phyloP scores from a whole-genome alignment of 169 alveolate species.

The Hepatocystis sp. region DNA sequence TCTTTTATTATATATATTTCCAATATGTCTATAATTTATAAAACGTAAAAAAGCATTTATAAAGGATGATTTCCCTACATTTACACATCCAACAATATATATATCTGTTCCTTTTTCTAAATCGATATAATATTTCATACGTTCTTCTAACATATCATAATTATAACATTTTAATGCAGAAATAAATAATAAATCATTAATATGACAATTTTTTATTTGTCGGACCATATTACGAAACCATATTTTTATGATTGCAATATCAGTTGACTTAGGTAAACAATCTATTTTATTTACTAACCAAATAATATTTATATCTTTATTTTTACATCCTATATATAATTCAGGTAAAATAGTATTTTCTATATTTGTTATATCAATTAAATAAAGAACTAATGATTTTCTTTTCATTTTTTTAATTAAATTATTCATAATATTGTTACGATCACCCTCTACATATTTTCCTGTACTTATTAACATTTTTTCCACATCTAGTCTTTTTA shows the following conservation, averaged over 20 bases:
- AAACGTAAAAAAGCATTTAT: conserved; percentile 87
- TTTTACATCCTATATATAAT: conserved; percentile 87
- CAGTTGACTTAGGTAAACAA: conserved; percentile 84
- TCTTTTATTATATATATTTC: conserved; percentile 79
- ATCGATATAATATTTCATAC: conserved; percentile 80
- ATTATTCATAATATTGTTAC: conserved; percentile 68
- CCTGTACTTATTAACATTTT: conserved; percentile 59
- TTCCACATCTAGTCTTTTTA: conserved; percentile 54
- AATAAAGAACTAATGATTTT: conserved; percentile 84
- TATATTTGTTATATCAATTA: conserved; percentile 87
- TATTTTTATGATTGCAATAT: conserved; percentile 78
- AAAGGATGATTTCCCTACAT: conserved; percentile 91
- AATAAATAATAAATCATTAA: conserved; percentile 83
- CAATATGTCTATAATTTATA: conserved; percentile 85
- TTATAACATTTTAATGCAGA: conserved; percentile 81
- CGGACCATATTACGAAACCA: conserved; percentile 90
- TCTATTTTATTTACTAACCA: conserved; percentile 90
- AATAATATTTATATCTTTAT: conserved; percentile 85
- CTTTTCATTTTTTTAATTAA: conserved; percentile 78
- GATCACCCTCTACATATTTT: conserved; percentile 52
- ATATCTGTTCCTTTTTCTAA: conserved; percentile 79
- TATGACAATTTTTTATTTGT: conserved; percentile 88
- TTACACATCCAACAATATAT: conserved; percentile 89
- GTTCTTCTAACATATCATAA: conserved; percentile 80
- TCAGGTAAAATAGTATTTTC: conserved; percentile 90